phyloP scores from a whole-genome alignment of 2,329 filamentous ascomycete species.

The Ophiosphaerella herpotricha region DNA sequence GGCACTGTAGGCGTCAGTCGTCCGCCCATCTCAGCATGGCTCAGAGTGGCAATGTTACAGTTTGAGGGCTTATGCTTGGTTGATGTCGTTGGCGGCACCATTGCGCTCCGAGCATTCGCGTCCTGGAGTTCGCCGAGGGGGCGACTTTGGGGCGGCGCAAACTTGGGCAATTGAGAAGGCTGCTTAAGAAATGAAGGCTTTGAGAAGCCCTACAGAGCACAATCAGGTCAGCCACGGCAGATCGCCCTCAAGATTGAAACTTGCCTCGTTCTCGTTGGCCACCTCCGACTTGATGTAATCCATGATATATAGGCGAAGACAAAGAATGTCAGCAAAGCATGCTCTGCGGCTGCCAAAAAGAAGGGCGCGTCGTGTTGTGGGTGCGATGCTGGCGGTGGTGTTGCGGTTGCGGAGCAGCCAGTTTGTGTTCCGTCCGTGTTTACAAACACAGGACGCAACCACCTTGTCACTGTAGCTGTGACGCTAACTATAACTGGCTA shows the following conservation, averaged over 20 bases:
- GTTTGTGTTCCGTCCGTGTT: too few species aligned
- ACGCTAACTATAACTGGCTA: too few species aligned
- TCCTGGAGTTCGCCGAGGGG: slow-evolving; percentile 57
- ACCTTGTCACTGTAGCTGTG: too few species aligned
- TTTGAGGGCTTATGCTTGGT: slow-evolving; percentile 59
- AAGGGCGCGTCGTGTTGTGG: slow-evolving; percentile 20
- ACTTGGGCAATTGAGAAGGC: slow-evolving; percentile 29
- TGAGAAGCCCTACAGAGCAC: slow-evolving; percentile 21
- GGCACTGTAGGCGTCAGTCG: slow-evolving; percentile 43
- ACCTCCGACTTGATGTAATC: slow-evolving; percentile 22
- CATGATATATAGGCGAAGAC: slow-evolving; percentile 12
- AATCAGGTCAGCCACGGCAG: slow-evolving; percentile 15
- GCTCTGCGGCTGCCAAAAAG: slow-evolving; percentile 17
- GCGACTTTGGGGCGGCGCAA: slow-evolving; percentile 28
- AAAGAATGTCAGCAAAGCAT: slow-evolving; percentile 30
- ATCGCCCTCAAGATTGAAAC: slow-evolving; percentile 2
- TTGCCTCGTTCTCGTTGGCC: slow-evolving; percentile 38
- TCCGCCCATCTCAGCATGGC: slow-evolving; percentile 10
- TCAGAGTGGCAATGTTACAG: slow-evolving; percentile 42
- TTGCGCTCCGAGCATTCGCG: slow-evolving; percentile 58
- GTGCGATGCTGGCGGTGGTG: slow-evolving; percentile 13
- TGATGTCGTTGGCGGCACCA: slow-evolving; percentile 52
- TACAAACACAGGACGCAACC: too few species aligned
- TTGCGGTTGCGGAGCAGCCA: slow-evolving; percentile 1
- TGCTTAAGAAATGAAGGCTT: slow-evolving; percentile 40